phyloP scores from a whole-genome alignment of 2,329 filamentous ascomycete genomes.

The Cladophialophora bantiana region DNA sequence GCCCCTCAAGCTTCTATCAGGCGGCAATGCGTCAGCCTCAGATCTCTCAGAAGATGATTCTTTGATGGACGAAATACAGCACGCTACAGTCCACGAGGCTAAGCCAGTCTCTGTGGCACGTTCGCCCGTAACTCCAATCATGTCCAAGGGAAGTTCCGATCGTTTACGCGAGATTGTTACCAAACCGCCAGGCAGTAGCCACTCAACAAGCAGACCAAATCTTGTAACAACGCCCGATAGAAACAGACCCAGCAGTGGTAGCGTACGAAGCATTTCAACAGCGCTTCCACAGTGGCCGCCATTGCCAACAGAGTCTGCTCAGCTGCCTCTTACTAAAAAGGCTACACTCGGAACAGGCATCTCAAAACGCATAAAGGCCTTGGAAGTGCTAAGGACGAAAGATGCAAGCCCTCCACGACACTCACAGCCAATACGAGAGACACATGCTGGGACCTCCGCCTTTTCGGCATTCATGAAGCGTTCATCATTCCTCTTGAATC shows the following conservation, averaged over 20 bases:
- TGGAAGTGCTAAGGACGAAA: conserved; percentile 72
- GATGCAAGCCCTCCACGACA: conserved; percentile 42
- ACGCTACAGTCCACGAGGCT: conserved; percentile 82
- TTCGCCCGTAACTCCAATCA: conserved; percentile 77
- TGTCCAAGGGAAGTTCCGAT: conserved; percentile 48
- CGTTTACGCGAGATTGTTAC: conserved; percentile 31
- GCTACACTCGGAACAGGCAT: conserved; percentile 88
- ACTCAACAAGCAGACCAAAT: conserved; percentile 23
- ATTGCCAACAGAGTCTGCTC: conserved; percentile 42
- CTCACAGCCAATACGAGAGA: conserved; percentile 41
- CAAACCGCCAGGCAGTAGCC: conserved; percentile 28
- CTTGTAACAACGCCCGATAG: conserved; percentile 31
- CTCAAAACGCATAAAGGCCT: conserved; percentile 89
- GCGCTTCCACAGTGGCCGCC: conserved; percentile 41
- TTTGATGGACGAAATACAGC: conserved; percentile 83
- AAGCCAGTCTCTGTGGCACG: conserved; percentile 79
- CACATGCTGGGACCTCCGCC: conserved; percentile 41
- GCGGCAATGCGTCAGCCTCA: conserved; percentile 47
- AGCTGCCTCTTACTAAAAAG: conserved; percentile 71
- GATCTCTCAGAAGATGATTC: conserved; percentile 75
- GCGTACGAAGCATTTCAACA: conserved; percentile 38
- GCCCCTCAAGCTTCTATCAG: conserved; percentile 30
- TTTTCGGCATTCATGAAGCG: conserved; percentile 42
- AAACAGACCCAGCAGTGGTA: conserved; percentile 26
- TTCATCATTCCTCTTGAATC: conserved; percentile 41